Base-by-base conservation (phyloP, 2,329 filamentous ascomycete genomes). In the Pseudogymnoascus sp. region DNA sequence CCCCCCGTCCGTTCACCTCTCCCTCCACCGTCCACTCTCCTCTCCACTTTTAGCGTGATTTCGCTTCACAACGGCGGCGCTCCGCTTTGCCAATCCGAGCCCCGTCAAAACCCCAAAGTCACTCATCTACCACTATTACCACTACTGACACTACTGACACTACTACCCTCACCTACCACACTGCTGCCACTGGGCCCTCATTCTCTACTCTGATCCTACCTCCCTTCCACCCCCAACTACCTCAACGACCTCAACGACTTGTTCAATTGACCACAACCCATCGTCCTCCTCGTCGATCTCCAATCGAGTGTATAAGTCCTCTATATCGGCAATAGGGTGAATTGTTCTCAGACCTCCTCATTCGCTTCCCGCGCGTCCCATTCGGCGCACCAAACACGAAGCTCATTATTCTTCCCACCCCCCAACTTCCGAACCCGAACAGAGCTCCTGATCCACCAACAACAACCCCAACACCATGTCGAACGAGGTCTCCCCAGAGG, bases 401-500 rank as follows among this genome's bases (percentile, higher is more conserved):
- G 46, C 46, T 62, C 60, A 53, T 56, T 38, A 36, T 50, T 37
- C 56, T 18, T 23, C 25, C 59, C 38, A 31, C 46, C 16, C 59
- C 44, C 56, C 38, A 31, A 60, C 37, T 23, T 44, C 37, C 53
- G 60, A 62, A 62, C 42, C 46, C 63, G 40, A 40, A 34, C 61
- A 65, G 38, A 42, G 40, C 61, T 36, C 31, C 31, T 12, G 61
- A 60, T 63, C 36, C 36, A 42, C 63, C 63, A 46, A 62, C 60
- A 63, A 64, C 64, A 64, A 61, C 64, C 31, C 18, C 59, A 60
- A 50, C 66, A 67, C 63, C 63, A 73, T 73, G 71, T 70, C 72
- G 59, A 84, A 79, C 77, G 85, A 88, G 75, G 84, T 88, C 72
- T 87, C 85, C 74, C 85, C 85, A 69, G 85, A 88, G 80, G 84